Evolutionary conservation across 495 filamentous ascomycete genomes (phyloP).

Genomic region (Penicillium nucicola): DNA sequence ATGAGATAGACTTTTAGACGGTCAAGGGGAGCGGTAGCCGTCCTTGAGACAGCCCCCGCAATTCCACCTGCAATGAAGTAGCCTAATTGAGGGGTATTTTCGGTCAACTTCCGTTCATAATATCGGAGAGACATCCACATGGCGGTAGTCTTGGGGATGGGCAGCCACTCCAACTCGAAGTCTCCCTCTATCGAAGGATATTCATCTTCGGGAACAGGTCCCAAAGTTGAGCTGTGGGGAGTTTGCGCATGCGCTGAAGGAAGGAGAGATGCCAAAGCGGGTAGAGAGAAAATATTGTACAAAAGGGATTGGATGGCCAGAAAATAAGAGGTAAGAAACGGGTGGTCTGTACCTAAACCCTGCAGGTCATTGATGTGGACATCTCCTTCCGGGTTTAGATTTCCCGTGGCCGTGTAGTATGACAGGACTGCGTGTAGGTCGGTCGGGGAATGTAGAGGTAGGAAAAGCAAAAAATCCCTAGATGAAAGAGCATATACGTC

Average conservation of each 20-base stretch:
- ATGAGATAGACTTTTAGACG: conserved; percentile 97
- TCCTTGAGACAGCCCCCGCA: conserved; percentile 87
- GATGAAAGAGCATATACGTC: conserved; percentile 13
- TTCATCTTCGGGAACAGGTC: conserved; percentile 27
- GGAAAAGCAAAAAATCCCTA: conserved; percentile 94
- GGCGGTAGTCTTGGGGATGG: conserved; percentile 43
- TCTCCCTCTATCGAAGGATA: conserved; percentile 34
- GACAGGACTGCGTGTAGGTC: conserved; percentile 81
- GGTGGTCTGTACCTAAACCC: conserved; percentile 85
- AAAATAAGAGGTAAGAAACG: conserved; percentile 59
- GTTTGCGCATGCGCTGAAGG: conserved; percentile 39
- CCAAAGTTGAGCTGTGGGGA: conserved; percentile 19
- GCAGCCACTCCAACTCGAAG: conserved; percentile 43
- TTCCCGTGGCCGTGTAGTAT: conserved; percentile 88
- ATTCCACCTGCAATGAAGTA: conserved; percentile 95
- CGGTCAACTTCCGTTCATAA: conserved; percentile 59
- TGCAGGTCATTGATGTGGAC: conserved; percentile 87
- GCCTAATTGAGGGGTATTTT: conserved; percentile 71
- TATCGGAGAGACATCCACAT: conserved; percentile 49
- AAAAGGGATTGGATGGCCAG: conserved; percentile 36
- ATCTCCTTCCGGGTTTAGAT: conserved; percentile 91
- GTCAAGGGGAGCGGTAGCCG: conserved; percentile 91
- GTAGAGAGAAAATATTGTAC: conserved; percentile 40
- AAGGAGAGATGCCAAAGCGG: conserved; percentile 36
- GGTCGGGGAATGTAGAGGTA: conserved; percentile 66